A percentile compares a stretch with the other conserved stretches of the same genome.
Conservation (phyloP, 2,329 filamentous ascomycete genomes). For the Madurella mycetomatis region DNA sequence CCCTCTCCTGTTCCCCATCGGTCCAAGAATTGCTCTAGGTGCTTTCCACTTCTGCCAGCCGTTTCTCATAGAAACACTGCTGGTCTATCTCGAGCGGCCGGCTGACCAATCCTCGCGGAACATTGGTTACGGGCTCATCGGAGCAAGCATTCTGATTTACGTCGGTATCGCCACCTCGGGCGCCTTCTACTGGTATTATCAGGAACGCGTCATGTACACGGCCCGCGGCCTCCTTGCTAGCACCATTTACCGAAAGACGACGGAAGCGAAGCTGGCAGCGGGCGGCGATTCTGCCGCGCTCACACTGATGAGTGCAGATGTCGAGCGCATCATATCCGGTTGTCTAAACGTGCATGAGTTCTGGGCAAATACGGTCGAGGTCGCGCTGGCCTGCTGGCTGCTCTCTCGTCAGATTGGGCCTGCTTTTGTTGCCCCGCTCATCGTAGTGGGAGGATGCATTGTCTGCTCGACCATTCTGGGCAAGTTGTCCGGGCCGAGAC, state of each 20-base stretch:
- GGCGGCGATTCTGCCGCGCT: constrained; percentile 31
- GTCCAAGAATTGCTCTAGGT: constrained; percentile 35
- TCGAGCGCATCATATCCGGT: constrained; percentile 33
- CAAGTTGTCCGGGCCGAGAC: constrained; percentile 21
- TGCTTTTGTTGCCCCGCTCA: constrained; percentile 32
- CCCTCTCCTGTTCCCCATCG: constrained; percentile 33
- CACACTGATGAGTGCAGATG: constrained; percentile 38
- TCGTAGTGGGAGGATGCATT: constrained; percentile 27
- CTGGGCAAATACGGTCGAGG: constrained; percentile 34
- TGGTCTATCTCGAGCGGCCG: constrained; percentile 32
- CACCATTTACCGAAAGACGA: constrained; percentile 32
- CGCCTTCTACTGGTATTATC: constrained; percentile 33
- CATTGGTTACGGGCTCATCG: constrained; percentile 33
- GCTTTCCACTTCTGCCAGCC: constrained; percentile 42
- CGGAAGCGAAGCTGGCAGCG: constrained; percentile 23
- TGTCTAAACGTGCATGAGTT: constrained; percentile 31
- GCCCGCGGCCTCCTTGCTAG: constrained; percentile 28
- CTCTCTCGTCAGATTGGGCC: constrained; percentile 31
- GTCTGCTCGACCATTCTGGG: constrained; percentile 18
- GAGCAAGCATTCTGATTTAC: constrained; percentile 31
- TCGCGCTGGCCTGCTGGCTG: constrained; percentile 32
- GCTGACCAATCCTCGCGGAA: constrained; percentile 21
- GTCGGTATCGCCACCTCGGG: constrained; percentile 32
- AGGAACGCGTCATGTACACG: constrained; percentile 30
- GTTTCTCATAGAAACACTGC: constrained; percentile 38